These are phyloP conservation scores for Ceratocystis colombiana DNA, from an alignment of 2,329 filamentous ascomycete species.

Conservation along the genomic window DNA sequence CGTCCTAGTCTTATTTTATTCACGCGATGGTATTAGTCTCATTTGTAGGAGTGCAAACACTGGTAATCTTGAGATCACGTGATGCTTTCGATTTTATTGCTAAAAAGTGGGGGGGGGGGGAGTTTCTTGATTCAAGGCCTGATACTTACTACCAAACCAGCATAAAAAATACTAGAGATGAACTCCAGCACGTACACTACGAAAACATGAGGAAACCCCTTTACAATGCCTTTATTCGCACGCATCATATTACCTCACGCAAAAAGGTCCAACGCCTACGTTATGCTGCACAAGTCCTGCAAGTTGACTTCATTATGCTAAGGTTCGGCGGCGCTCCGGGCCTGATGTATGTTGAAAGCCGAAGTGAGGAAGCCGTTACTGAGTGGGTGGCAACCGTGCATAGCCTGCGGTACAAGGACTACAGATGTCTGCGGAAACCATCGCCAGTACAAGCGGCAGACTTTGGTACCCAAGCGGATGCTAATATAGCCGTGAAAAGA, in stretches of 20 bases:
- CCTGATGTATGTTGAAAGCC: conserved; percentile 66
- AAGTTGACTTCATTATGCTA: conserved; percentile 51
- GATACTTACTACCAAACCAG: background rate
- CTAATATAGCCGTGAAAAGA: background rate
- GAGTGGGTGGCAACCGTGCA: conserved; percentile 57
- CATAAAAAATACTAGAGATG: background rate
- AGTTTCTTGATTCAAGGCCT: background rate
- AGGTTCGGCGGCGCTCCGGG: conserved; percentile 60
- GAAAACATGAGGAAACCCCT: conserved; percentile 6
- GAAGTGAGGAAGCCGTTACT: conserved; percentile 43
- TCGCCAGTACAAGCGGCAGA: conserved; percentile 29
- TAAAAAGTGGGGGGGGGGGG: background rate
- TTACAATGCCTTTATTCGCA: conserved; percentile 55
- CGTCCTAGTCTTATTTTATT: too few species aligned
- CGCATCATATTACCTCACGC: conserved; percentile 71
- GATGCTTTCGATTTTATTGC: background rate
- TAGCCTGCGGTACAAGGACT: conserved; percentile 61
- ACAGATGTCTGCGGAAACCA: conserved; percentile 50
- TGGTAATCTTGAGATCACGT: background rate
- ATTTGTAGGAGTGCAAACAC: too few species aligned
- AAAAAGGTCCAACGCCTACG: conserved; percentile 56
- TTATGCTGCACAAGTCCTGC: conserved; percentile 50
- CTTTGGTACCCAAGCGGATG: too few species aligned
- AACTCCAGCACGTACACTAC: background rate
- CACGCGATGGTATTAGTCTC: too few species aligned